Base-by-base conservation (phyloP, 306 rosid genomes). In the Sechiopsis laciniata region DNA sequence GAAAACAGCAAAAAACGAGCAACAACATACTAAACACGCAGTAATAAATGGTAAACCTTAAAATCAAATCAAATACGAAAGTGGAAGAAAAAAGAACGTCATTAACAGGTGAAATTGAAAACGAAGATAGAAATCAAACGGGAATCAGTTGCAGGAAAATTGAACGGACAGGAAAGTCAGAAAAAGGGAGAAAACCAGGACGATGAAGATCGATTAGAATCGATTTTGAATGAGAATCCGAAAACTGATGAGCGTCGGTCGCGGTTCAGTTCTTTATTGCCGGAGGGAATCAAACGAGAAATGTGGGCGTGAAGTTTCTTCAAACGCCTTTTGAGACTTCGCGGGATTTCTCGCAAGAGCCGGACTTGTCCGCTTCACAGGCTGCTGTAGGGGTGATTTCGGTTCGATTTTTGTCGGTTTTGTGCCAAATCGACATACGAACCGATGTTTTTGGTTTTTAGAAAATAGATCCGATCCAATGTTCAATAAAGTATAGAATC, bases 201-300 rank as follows among this genome's bases (percentile, higher is more conserved):
- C 55, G 72, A 16, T 35, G 53, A 2, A 40, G 56, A 67, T 46
- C 56, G 73, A 46, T 13, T 46, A 11, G 73, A 6, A 15, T 67
- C 6, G 16, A 65, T 67, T 17, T 14, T 68, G 55, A 50, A 48
- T 68, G 37, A 21, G 57, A 68, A 21, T 22, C 75, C 6, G 75
- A 55, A 2, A 17, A 55, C 12, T 72, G 29, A 8, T 35, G 17
- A 11, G 52, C 26, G 54, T 55, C 64, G n/a, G n/a, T 9, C 11
- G 72, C 1, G 45, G 45, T 15, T 66, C 37, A 2, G 19, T 45
- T 66, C 17, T 66, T 45, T 65, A 40, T 20, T 45, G 17, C 17
- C 35, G 42, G 10, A 10, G 35, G n/a, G 29, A 42, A 65, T 65
- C 54, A 19, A 55, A 72, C 12, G 52, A 32, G n/a, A 32, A 55